A percentile compares a stretch with the other conserved stretches of the same genome.
Conservation (phyloP, 192 early-diverging fungal species). For the Allomyces macrogynus region DNA sequence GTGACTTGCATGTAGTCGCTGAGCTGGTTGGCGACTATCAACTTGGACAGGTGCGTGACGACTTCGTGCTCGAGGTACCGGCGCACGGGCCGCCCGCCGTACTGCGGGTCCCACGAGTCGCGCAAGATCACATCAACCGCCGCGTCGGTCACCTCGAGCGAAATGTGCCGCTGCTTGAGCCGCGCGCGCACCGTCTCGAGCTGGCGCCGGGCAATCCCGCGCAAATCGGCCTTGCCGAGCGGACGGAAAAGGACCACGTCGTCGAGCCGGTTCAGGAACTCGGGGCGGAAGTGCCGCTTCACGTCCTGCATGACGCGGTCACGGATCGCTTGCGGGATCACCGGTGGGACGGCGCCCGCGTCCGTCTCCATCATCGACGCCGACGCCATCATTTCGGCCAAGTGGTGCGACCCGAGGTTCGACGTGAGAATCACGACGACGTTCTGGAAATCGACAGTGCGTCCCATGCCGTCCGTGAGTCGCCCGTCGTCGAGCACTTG, state of each 20-base stretch:
- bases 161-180: constrained; percentile 54
- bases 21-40: constrained; percentile 45
- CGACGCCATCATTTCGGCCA: constrained; percentile 18
- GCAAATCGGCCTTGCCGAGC: constrained; percentile 35
- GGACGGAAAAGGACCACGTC: constrained; percentile 78
- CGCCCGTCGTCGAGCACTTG: constrained; percentile 86
- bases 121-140: constrained; percentile 58
- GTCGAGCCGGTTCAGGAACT: constrained; percentile 91
- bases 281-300: constrained; percentile 60
- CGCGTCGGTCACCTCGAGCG: constrained; percentile 38
- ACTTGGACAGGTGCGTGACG: constrained; percentile 55
- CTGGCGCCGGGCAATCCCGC: constrained; percentile 52
- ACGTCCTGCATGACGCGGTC: constrained; percentile 65
- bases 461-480: constrained; percentile 84
- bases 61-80: constrained; percentile 71
- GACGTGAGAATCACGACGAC: constrained; percentile 89
- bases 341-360: constrained; percentile 2
- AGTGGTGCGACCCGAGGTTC: constrained; percentile 55
- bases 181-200: constrained; percentile 38
- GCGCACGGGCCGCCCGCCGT: constrained; percentile 82
- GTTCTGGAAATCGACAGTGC: constrained; percentile 85
- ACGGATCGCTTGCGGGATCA: constrained; percentile 17
- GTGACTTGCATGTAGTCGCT: constrained; percentile 28
- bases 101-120: constrained; percentile 78
- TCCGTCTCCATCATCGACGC: constrained; percentile 9